Evolutionary conservation across 1,284 basidiomycete genomes (phyloP).

Genomic region (Neotropicomus parvogracilis): DNA sequence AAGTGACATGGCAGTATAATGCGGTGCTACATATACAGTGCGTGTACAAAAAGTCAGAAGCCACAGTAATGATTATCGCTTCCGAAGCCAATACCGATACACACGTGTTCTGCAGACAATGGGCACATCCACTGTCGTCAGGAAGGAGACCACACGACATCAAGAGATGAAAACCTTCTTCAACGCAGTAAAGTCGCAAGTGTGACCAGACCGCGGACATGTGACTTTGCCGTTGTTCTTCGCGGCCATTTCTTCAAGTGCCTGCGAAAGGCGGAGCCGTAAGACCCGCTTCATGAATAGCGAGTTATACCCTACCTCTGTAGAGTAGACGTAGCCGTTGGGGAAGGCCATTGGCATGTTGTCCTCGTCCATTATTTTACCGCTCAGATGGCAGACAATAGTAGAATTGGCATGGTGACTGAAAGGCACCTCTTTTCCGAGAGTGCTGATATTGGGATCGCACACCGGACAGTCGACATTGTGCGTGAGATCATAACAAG

Average conservation of each 20-base stretch:
- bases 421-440: conserved; percentile 86
- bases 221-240: conserved; percentile 71
- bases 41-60: conserved; percentile 15
- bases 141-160: conserved; percentile 12
- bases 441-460: conserved; percentile 68
- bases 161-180: conserved; percentile 87
- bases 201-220: conserved; percentile 74
- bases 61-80: conserved; percentile 22
- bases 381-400: conserved; percentile 87
- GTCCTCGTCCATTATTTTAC: conserved; percentile 92
- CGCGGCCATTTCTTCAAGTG: conserved; percentile 78
- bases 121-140: no score
- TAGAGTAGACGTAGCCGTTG: conserved; percentile 90
- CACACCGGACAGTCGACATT: conserved; percentile 94
- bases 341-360: conserved; percentile 92
- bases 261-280: conserved; percentile 45
- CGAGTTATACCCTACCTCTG: conserved; percentile 56
- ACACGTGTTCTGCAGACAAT: conserved; percentile 16
- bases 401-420: conserved; percentile 95
- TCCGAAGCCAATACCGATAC: conserved; percentile 17
- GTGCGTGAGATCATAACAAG: conserved; percentile 62
- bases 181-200: conserved; percentile 63
- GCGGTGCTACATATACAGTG: conserved; percentile 25
- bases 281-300: conserved; percentile 4
- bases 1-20: conserved; percentile 11